Conservation (phyloP, 75 land plant species). For the Chamaecyparis obtusa region DNA sequence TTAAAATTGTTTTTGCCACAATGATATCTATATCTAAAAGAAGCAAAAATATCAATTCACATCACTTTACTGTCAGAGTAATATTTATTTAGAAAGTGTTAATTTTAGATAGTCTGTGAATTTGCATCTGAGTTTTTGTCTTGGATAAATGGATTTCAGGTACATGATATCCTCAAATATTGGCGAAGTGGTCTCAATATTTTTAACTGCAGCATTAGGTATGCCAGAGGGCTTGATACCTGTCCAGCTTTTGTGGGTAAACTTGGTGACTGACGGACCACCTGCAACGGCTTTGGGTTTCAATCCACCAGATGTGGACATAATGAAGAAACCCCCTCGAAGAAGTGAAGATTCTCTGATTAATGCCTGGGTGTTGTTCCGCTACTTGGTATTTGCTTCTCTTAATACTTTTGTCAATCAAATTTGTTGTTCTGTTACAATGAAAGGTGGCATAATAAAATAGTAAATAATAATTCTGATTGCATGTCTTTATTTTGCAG, state of each 20-base stretch:
- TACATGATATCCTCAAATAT: conserved; percentile 97
- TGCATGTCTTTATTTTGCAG: conserved; percentile 32
- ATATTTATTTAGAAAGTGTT: background rate
- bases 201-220: conserved; percentile 86
- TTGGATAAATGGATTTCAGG: conserved; percentile 32
- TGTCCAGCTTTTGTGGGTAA: conserved; percentile 95
- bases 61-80: background rate
- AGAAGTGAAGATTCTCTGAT: conserved; percentile 79
- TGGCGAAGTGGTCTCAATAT: conserved; percentile 91
- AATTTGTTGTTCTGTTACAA: background rate
- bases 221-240: conserved; percentile 95
- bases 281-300: conserved; percentile 96
- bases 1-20: background rate
- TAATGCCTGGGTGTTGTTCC: conserved; percentile 78
- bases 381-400: conserved; percentile 64
- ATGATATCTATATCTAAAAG: background rate
- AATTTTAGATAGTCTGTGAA: background rate
- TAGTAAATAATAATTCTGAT: background rate
- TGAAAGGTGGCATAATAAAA: background rate
- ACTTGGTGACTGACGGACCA: conserved; percentile 93
- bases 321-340: conserved; percentile 88
- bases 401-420: background rate
- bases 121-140: background rate
- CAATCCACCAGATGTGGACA: conserved; percentile 88
- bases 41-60: background rate